Conservation (phyloP, 768 basidiomycete species). For the Lentinula raphanica region DNA sequence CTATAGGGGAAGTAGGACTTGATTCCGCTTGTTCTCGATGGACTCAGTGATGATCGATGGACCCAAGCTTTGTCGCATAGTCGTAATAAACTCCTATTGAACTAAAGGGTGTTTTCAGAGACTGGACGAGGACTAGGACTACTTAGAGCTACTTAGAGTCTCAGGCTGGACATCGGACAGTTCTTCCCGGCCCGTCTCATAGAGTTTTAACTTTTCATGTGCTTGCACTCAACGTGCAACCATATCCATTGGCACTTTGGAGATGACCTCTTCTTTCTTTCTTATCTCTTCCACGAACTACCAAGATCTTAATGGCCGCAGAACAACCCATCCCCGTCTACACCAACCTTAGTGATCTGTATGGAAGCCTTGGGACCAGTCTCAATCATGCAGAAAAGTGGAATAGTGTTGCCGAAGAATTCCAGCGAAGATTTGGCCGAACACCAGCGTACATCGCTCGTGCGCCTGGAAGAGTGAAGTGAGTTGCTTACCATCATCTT, state of each 20-base stretch:
- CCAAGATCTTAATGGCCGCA: constrained; percentile 40
- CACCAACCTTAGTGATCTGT: constrained; percentile 51
- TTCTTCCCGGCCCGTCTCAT: neutral
- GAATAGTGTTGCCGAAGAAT: constrained; percentile 57
- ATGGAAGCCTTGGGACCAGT: constrained; percentile 47
- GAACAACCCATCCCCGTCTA: constrained; percentile 58
- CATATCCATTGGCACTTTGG: neutral
- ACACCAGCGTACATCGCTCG: constrained; percentile 67
- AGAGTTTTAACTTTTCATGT: neutral
- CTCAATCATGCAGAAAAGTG: constrained; percentile 56
- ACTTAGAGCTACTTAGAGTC: too few relatives aligned
- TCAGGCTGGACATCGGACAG: too few relatives aligned
- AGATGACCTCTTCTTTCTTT: neutral
- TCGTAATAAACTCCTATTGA: too few relatives aligned
- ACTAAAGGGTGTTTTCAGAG: too few relatives aligned
- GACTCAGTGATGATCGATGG: too few relatives aligned
- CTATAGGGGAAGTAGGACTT: too few relatives aligned
- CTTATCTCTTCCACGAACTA: neutral
- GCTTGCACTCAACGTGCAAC: neutral
- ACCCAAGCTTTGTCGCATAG: too few relatives aligned
- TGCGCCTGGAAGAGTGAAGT: constrained; percentile 84
- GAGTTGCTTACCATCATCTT: constrained; percentile 15
- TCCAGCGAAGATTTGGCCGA: constrained; percentile 57
- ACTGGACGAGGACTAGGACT: too few relatives aligned
- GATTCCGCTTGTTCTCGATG: too few relatives aligned